Evolutionary conservation across 225 moss, liverwort and hornwort species (phyloP), one percentile per base, ranked within the genome.

Genomic region (Pseudisothecium myosuroides): DNA sequence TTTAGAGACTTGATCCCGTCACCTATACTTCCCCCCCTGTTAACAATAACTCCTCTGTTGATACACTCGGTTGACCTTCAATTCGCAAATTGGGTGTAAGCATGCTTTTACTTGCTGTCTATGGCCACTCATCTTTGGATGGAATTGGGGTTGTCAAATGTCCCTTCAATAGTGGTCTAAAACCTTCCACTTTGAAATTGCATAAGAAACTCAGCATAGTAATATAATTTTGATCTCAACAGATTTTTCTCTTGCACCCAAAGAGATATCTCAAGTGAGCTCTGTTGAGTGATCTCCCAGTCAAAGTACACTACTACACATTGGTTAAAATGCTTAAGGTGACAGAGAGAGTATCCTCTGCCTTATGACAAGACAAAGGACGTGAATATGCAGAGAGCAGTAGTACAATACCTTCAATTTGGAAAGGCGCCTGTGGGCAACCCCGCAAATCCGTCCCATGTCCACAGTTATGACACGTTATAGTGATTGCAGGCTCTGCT

Each of bases 361-460:
- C 60, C 50, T 62, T 49, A 28, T 7, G 64, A 17, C 29, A 67
- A 27, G 80, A 87, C n/a, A 43, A 60, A 45, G 81, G 47, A 74
- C 39, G 74, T 74, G 47, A 45, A 63, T n/a, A 55, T 72, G 69
- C 45, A 73, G 29, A 34, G 50, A 34, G 50, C 4, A 85, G 66
- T 61, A 85, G 34, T 55, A 54, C 19, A 86, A 29, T 89, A 97
- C 96, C 98, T 97, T 95, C 93, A 12, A 91, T 88, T 92, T 96
- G 96, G 55, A 97, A 89, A 47, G 98, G 98, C 19, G 96, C 76
- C 89, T 99, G 98, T 52, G 98, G 98, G 85, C 98, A 99, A 78
- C 98, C 98, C 79, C 98, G 94, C 94, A 99, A 93, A 76, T 99
- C 98, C 81, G 93, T 92, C 66, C 98, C 98, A 90, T 99, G 98